Conservation (phyloP, 805 yeast genomes). For the Cyberlindnera japonica region DNA sequence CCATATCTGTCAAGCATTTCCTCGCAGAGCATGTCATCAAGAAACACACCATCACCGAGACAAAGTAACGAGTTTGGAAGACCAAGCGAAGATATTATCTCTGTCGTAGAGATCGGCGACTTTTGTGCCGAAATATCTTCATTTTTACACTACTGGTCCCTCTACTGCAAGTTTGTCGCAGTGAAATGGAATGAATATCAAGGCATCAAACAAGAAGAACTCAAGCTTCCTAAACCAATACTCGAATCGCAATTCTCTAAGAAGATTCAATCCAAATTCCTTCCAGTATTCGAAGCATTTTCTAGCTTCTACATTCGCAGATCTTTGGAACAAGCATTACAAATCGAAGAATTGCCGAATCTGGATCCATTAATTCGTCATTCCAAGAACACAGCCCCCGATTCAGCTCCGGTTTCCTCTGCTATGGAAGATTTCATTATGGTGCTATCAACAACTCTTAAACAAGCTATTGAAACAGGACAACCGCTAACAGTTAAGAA, state of each 20-base stretch:
- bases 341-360: conserved; percentile 75
- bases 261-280: conserved; percentile 49
- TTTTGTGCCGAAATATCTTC: conserved; percentile 66
- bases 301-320: conserved; percentile 66
- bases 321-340: conserved; percentile 77
- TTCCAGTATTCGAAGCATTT: conserved; percentile 62
- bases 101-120: conserved; percentile 65
- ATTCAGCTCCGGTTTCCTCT: conserved; percentile 70
- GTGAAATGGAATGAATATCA: conserved; percentile 57
- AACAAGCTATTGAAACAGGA: conserved; percentile 70
- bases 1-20: conserved; percentile 31
- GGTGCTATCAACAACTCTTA: conserved; percentile 62
- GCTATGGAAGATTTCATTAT: conserved; percentile 82
- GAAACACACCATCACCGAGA: conserved; percentile 22
- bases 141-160: conserved; percentile 81
- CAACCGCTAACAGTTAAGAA: conserved; percentile 51
- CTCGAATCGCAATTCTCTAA: conserved; percentile 49
- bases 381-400: conserved; percentile 35
- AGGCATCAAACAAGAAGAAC: conserved; percentile 22
- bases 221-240: conserved; percentile 50
- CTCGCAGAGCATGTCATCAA: conserved; percentile 4
- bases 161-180: conserved; percentile 69
- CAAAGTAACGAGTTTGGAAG: conserved; percentile 30
- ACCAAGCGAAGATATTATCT: conserved; percentile 35
- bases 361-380: conserved; percentile 33